Evolutionary conservation across 305 asterid genomes (phyloP).

Genomic region (Fraxinus angustifolia): DNA sequence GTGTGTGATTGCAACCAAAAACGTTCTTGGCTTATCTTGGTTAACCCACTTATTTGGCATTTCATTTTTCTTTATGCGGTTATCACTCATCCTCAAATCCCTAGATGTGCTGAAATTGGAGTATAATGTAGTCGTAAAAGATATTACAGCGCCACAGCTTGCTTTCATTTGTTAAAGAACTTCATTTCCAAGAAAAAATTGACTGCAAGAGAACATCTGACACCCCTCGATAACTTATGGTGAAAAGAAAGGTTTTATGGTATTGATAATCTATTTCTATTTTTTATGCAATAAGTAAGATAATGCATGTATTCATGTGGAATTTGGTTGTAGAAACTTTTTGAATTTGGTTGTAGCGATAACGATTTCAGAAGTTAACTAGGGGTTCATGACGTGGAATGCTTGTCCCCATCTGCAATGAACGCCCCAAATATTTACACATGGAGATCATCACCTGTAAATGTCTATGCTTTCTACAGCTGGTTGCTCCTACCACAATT

Average conservation of each 20-base stretch:
- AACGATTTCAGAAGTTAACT: neutral
- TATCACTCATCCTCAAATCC: neutral
- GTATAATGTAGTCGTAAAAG: neutral
- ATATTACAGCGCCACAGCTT: neutral
- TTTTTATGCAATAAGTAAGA: neutral
- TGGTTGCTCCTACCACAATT: neutral
- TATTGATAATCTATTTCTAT: neutral
- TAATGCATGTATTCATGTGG: neutral
- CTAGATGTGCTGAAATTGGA: neutral
- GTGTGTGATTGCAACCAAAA: neutral
- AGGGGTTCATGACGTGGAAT: constrained; percentile 17
- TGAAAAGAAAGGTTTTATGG: neutral
- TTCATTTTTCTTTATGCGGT: neutral
- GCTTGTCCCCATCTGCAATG: constrained; percentile 10
- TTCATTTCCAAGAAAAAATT: neutral
- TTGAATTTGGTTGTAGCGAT: neutral
- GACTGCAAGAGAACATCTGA: neutral
- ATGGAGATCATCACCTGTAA: neutral
- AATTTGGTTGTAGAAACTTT: neutral
- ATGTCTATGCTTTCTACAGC: neutral
- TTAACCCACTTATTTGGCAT: constrained; percentile 7
- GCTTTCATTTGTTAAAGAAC: neutral
- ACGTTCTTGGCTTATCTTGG: neutral
- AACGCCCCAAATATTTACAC: neutral
- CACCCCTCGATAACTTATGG: neutral